These are phyloP conservation scores for Hanseniaspora mollemarum DNA, from an alignment of 805 yeast genomes.

Conservation along the genomic window DNA sequence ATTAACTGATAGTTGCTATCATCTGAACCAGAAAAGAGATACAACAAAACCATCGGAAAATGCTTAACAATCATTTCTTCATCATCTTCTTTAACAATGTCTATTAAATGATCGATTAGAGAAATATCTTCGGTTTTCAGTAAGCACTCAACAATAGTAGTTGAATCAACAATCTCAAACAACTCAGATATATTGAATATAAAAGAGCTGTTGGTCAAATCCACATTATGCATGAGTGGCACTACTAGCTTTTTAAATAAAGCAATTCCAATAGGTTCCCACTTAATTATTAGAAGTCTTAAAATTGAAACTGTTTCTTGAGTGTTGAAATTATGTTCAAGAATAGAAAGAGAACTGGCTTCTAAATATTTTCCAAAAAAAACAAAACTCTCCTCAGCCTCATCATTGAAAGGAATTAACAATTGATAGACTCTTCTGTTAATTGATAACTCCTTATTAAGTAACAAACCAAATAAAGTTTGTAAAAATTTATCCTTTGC, in stretches of 20 bases:
- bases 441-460: constrained; percentile 83
- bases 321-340: constrained; percentile 37
- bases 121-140: constrained; percentile 41
- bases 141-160: constrained; percentile 51
- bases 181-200: constrained; percentile 52
- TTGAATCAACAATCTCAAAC: constrained; percentile 78
- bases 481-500: constrained; percentile 36
- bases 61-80: constrained; percentile 76
- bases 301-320: constrained; percentile 51
- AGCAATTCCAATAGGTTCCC: constrained; percentile 76
- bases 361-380: constrained; percentile 56
- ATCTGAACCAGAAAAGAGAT: constrained; percentile 30
- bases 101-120: constrained; percentile 48
- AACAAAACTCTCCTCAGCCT: neutral
- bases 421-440: constrained; percentile 86
- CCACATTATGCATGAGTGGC: constrained; percentile 49
- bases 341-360: constrained; percentile 39
- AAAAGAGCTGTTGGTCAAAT: constrained; percentile 31
- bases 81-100: constrained; percentile 36
- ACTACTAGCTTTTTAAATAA: constrained; percentile 59
- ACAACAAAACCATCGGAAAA: constrained; percentile 56
- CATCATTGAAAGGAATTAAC: constrained; percentile 47
- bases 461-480: constrained; percentile 58
- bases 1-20: constrained; percentile 33
- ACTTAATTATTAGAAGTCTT: constrained; percentile 70